Conservation (phyloP, 2,329 filamentous ascomycete species). For the Pestalotiopsis sp. region DNA sequence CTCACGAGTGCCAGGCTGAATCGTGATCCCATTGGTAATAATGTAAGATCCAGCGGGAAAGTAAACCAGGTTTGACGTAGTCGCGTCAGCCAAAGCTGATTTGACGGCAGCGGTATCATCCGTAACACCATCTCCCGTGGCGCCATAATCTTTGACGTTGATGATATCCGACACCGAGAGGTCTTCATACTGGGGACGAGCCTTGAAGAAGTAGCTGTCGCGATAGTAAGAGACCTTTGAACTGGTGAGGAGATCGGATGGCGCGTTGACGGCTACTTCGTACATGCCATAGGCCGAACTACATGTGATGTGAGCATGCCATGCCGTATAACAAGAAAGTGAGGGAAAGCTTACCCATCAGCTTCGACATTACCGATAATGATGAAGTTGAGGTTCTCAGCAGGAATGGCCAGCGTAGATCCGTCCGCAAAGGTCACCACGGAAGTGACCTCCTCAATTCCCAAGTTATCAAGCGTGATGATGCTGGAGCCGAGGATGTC, state of each 20-base stretch:
- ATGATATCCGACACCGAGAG: not conserved
- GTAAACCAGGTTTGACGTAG: conserved; percentile 32
- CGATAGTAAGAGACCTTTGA: not conserved
- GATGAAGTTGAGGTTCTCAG: no score
- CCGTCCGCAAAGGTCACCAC: no score
- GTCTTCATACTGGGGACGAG: conserved; percentile 1
- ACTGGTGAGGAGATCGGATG: not conserved
- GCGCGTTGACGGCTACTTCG: not conserved
- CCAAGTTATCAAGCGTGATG: no score
- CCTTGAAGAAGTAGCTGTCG: not conserved
- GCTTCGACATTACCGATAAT: not conserved
- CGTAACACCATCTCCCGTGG: conserved; percentile 30
- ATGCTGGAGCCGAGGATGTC: no score
- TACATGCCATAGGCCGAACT: not conserved
- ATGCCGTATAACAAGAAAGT: not conserved
- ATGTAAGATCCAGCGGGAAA: conserved; percentile 63
- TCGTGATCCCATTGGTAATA: conserved; percentile 65
- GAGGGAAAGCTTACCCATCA: not conserved
- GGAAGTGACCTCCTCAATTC: no score
- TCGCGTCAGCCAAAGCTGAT: conserved; percentile 31
- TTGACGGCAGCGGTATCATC: conserved; percentile 40
- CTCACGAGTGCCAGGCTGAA: conserved; percentile 43
- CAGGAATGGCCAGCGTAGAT: no score
- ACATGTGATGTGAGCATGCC: not conserved
- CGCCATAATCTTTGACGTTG: conserved; percentile 39